phyloP scores from a whole-genome alignment of 208 protist species.

The Crithidia expoeki region DNA sequence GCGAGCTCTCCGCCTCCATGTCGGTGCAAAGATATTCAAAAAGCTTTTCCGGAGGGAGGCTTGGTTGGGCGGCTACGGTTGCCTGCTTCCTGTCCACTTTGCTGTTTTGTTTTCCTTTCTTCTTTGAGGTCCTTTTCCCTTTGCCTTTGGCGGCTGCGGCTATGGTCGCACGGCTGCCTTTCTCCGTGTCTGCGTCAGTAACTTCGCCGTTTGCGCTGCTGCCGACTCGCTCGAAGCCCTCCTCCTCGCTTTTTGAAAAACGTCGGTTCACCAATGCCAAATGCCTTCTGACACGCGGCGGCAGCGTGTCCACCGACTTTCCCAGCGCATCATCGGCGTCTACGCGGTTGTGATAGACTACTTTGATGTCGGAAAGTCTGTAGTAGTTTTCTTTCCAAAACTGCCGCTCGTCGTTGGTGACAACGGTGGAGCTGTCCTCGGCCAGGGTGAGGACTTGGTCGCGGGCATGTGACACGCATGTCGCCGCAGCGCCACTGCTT shows the following conservation, averaged over 20 bases:
- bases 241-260: constrained; percentile 21
- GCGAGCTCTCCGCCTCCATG: constrained; percentile 70
- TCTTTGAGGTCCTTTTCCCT: constrained; percentile 30
- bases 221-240: constrained; percentile 4
- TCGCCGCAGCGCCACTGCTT: not conserved
- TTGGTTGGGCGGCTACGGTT: constrained; percentile 5
- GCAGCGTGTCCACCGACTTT: constrained; percentile 32
- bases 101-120: constrained; percentile 22
- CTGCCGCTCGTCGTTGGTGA: constrained; percentile 69
- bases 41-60: constrained; percentile 69
- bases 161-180: not conserved
- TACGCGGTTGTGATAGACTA: constrained; percentile 83
- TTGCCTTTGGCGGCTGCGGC: constrained; percentile 16
- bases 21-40: constrained; percentile 86
- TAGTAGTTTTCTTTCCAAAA: constrained; percentile 89
- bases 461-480: constrained; percentile 7
- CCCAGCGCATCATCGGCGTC: constrained; percentile 50
- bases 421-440: constrained; percentile 32
- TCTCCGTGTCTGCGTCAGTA: constrained; percentile 2
- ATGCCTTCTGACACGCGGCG: constrained; percentile 45
- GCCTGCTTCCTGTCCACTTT: constrained; percentile 17
- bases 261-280: constrained; percentile 40
- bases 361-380: constrained; percentile 48
- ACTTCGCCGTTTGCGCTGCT: constrained; percentile 3
- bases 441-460: constrained; percentile 19